Evolutionary conservation across 2,329 filamentous ascomycete genomes (phyloP), one percentile per base, ranked within the genome.

Genomic region (Leptographium lundbergii): DNA sequence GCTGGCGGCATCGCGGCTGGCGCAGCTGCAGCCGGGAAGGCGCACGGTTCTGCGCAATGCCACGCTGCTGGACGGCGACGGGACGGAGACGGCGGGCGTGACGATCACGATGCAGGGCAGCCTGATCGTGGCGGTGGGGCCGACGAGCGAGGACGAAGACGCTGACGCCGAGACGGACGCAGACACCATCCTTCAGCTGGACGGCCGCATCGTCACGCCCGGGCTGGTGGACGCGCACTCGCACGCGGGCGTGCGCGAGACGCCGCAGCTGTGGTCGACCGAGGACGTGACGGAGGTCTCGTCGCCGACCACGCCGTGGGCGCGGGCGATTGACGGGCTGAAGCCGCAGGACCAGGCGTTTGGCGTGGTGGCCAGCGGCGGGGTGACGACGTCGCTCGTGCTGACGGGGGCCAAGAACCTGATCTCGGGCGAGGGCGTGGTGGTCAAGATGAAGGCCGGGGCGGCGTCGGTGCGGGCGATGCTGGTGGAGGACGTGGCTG

Each of bases 141-240:
- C 17, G 56, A 51, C 11, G 48, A 13, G 11, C 24, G 50, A 11
- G 2, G 48, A 9, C 22, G 6, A 32, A 24, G n/a, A 9, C 13
- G 39, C 1, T 4, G 25, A 10, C 27, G 27, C 17, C 22, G 25
- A 22, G 24, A 25, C 22, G 14, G 14, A 50, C 2, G 19, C 22
- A 52, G 32, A 29, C 17, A 34, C 29, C 19, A 48, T 58, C 39
- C 61, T 34, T 9, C 6, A 74, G 48, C 58, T 75, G 39, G 62
- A 66, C 34, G 73, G 74, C 6, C 68, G 68, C 55, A 71, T 70
- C 13, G 47, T 76, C 29, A 76, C 74, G 0, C 74, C 74, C 0
- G 75, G 75, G 1, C 63, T 77, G 5, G 70, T 77, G 1, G 75
- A 77, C 61, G 72, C 76, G 69, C 75, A 77, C 64, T 75, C 74